Base-by-base conservation (phyloP, 1,284 basidiomycete species). In the Rhodotorula sp. region DNA sequence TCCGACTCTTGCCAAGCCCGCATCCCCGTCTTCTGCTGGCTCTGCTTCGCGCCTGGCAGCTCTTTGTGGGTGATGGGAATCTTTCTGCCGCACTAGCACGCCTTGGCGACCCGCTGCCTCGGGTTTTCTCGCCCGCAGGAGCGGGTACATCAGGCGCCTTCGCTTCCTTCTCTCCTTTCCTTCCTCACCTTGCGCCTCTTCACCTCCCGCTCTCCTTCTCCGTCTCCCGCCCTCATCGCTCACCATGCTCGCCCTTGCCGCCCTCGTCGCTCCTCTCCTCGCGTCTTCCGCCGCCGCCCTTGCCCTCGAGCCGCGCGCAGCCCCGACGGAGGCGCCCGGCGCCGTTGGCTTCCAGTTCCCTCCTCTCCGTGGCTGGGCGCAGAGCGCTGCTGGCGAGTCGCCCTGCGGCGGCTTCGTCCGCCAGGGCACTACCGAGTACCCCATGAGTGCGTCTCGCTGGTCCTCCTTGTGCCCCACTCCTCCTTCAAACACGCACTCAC, bases 161-260 rank as follows among this genome's bases (percentile, higher is more conserved):
- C 29, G n/a, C n/a, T 29, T 29, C 15, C 27, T 51, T n/a, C 41
- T 13, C 5, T n/a, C 41, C 5, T 32, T n/a, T 15, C 15, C 15
- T n/a, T 17, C 48, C 17, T 50, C 34, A 13, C 44, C 21, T 8
- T 10, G 13, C n/a, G 29, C 19, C 48, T 51, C 48, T 51, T 48
- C 13, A 27, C 32, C 19, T 32, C 21, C 2, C 41, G 3, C 46
- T 1, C 34, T 25, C 10, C 44, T 12, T 37, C 12, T 19, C 22
- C 46, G 15, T 15, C n/a, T 34, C 36, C 55, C 13, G 10, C 32
- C 21, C 32, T 4, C 13, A 32, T 34, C 10, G 17, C 9, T 37
- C 48, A 8, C 48, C 60, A 61, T 61, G 60, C 60, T 51, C 29
- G 41, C 59, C 60, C n/a, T 50, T 44, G n/a, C 32, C 44, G 27